phyloP scores from a whole-genome alignment of 1,284 basidiomycete species.

The Trichosporon coremiiforme region DNA sequence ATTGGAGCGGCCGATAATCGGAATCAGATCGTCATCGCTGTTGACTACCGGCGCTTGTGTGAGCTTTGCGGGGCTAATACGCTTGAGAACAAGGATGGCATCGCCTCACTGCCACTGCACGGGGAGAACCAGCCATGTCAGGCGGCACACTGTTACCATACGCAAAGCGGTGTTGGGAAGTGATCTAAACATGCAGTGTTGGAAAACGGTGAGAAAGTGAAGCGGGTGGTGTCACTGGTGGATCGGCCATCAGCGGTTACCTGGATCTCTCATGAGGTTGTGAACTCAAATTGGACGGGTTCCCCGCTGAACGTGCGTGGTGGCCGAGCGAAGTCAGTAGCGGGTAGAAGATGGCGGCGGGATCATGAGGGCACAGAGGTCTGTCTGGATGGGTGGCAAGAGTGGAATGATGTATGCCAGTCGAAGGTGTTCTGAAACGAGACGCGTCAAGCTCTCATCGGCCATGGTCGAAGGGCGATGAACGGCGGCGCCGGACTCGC shows the following conservation, averaged over 20 bases:
- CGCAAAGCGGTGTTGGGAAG: not conserved
- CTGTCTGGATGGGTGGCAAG: not conserved
- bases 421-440: not conserved
- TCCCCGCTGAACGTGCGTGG: not conserved
- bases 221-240: not conserved
- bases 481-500: no score
- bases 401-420: constrained; percentile 2
- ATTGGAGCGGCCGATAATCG: not conserved
- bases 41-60: not conserved
- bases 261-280: constrained; percentile 2
- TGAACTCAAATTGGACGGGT: not conserved
- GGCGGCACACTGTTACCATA: not conserved
- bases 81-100: not conserved
- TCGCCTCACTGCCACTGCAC: not conserved
- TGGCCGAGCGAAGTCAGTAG: not conserved
- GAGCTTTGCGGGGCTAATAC: not conserved
- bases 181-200: not conserved
- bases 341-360: not conserved
- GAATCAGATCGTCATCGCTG: not conserved
- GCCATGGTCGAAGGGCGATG: no score
- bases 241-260: constrained; percentile 1
- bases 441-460: not conserved
- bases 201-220: not conserved
- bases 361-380: not conserved
- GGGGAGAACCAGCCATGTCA: not conserved